Evolutionary conservation across 805 yeast genomes (phyloP).

Genomic region (Sugiyamaella qingdaonensis): DNA sequence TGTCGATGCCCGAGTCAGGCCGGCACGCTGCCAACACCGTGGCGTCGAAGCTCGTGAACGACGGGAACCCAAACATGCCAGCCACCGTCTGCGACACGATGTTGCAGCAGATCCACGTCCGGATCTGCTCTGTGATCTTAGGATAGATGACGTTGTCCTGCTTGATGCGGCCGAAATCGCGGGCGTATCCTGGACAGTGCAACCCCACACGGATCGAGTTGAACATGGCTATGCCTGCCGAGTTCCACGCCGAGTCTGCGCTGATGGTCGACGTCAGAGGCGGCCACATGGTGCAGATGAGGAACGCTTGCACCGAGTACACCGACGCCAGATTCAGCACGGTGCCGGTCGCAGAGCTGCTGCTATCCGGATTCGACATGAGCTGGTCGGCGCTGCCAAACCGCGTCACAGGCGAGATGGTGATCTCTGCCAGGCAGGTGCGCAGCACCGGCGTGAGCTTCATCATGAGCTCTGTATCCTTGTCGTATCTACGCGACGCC

Average conservation of each 20-base stretch:
- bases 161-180: conserved; percentile 45
- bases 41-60: conserved; percentile 80
- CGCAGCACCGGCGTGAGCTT: conserved; percentile 66
- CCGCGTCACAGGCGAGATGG: conserved; percentile 85
- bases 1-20: conserved; percentile 41
- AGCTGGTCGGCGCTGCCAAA: conserved; percentile 40
- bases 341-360: conserved; percentile 45
- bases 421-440: conserved; percentile 75
- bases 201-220: conserved; percentile 91
- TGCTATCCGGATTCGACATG: conserved; percentile 39
- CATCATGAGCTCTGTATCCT: conserved; percentile 46
- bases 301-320: conserved; percentile 88
- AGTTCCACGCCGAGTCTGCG: conserved; percentile 95
- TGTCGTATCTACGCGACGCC: conserved; percentile 60
- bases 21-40: conserved; percentile 54
- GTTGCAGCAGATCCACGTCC: conserved; percentile 94
- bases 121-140: conserved; percentile 64
- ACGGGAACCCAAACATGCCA: conserved; percentile 90
- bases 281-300: conserved; percentile 91
- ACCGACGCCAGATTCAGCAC: conserved; percentile 85
- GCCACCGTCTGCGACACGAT: conserved; percentile 87
- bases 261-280: conserved; percentile 90
- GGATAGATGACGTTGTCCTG: conserved; percentile 36
- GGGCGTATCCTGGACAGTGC: conserved; percentile 68
- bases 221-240: conserved; percentile 87